phyloP scores from a whole-genome alignment of 2,329 filamentous ascomycete genomes.

The Dactylellina cionopaga region DNA sequence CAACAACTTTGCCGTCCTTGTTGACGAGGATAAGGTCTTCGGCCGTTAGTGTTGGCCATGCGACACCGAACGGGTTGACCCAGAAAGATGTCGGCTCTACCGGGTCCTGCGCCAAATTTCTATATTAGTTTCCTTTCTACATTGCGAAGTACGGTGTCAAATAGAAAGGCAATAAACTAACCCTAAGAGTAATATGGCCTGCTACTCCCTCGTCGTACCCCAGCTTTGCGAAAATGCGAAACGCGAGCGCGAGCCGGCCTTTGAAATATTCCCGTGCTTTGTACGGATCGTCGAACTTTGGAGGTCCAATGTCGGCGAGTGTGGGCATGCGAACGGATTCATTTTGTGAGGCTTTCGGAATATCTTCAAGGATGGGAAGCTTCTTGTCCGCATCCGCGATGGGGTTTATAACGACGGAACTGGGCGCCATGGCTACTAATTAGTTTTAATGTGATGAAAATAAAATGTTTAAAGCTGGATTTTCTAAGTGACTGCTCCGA shows the following conservation, averaged over 20 bases:
- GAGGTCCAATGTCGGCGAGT: constrained; percentile 28
- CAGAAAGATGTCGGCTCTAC: constrained; percentile 71
- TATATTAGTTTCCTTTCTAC: constrained; percentile 56
- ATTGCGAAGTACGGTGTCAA: constrained; percentile 70
- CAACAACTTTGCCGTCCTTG: constrained; percentile 70
- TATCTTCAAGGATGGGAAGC: neutral
- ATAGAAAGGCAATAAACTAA: constrained; percentile 2
- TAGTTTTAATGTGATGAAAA: too few species aligned
- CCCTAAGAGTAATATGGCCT: constrained; percentile 46
- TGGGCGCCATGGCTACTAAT: constrained; percentile 21
- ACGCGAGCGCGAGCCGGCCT: constrained; percentile 67
- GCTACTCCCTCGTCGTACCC: constrained; percentile 71
- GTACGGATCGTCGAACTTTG: constrained; percentile 46
- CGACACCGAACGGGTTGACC: constrained; percentile 74
- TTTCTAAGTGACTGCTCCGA: too few species aligned
- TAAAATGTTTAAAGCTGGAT: neutral
- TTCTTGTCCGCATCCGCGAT: neutral
- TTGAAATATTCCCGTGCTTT: constrained; percentile 65
- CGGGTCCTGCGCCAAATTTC: constrained; percentile 63
- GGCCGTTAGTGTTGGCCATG: constrained; percentile 71
- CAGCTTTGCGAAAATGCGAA: constrained; percentile 69
- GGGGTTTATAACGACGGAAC: constrained; percentile 3
- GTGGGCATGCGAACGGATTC: constrained; percentile 43
- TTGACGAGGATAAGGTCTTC: constrained; percentile 76
- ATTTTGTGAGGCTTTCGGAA: constrained; percentile 40